These are phyloP conservation scores for Macrocybe gigantea DNA, from an alignment of 768 basidiomycete genomes.

Conservation along the genomic window DNA sequence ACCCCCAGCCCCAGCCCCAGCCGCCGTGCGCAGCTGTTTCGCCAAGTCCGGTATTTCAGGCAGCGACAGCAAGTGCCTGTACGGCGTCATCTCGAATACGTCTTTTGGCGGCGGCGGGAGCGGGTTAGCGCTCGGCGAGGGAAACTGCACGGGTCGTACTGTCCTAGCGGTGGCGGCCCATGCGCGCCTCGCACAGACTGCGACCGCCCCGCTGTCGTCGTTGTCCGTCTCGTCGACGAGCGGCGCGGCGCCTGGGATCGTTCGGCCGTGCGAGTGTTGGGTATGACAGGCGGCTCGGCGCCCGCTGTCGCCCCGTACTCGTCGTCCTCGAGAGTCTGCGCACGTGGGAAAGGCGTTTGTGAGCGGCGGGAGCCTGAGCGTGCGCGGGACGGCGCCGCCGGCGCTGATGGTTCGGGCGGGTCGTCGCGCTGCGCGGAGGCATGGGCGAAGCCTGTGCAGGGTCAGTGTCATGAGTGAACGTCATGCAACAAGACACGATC, in stretches of 20 bases:
- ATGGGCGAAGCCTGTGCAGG: no score
- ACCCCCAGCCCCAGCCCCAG: slow-evolving; percentile 7
- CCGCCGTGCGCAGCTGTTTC: slow-evolving; percentile 22
- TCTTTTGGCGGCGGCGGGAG: slow-evolving; percentile 60
- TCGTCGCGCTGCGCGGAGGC: no score
- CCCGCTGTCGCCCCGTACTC: not conserved
- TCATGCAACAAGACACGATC: no score
- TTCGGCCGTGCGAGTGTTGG: no score
- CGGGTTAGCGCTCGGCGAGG: slow-evolving; percentile 38
- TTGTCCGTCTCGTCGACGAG: no score
- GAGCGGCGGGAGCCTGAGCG: not conserved
- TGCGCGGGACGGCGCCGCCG: not conserved
- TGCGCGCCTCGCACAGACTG: no score
- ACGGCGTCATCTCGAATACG: slow-evolving; percentile 52
- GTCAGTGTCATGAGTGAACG: no score
- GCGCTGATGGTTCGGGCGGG: no score
- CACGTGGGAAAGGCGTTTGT: slow-evolving; percentile 4
- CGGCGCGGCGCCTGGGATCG: no score
- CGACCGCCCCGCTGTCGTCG: no score
- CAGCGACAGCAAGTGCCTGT: slow-evolving; percentile 48
- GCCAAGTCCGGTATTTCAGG: slow-evolving; percentile 38
- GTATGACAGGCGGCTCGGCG: no score
- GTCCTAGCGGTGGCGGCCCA: not conserved
- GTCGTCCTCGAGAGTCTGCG: not conserved
- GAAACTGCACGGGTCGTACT: not conserved